phyloP scores from a whole-genome alignment of 257 asterid species.

The Nicotiana otophora region DNA sequence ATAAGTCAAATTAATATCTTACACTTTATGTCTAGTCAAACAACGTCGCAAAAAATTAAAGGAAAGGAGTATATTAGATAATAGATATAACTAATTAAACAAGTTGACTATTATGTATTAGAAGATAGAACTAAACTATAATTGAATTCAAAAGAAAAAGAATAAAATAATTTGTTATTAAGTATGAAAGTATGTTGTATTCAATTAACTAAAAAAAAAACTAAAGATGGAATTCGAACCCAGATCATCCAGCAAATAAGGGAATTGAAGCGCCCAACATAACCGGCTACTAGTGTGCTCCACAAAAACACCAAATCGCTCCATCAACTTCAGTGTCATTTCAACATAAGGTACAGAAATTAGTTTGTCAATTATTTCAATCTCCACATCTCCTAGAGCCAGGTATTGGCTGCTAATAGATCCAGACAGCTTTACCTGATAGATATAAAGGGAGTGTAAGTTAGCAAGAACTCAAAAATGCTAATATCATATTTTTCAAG shows the following conservation, averaged over 20 bases:
- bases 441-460: neutral
- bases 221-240: no score
- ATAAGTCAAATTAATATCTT: neutral
- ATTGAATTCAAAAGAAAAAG: no score
- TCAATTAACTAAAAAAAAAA: no score
- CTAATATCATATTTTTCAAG: neutral
- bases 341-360: constrained; percentile 96
- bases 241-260: no score
- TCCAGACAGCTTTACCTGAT: constrained; percentile 96
- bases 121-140: no score
- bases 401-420: constrained; percentile 92
- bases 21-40: neutral
- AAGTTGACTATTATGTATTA: no score
- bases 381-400: constrained; percentile 86
- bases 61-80: no score
- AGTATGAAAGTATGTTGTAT: no score
- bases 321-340: constrained; percentile 98
- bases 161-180: no score
- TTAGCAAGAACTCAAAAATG: neutral
- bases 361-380: constrained; percentile 85
- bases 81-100: neutral
- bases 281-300: constrained; percentile 83
- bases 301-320: constrained; percentile 85
- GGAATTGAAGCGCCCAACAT: no score
- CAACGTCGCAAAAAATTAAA: no score